Base-by-base conservation (phyloP, 2,329 filamentous ascomycete species). In the Ceratocystis ficicola region DNA sequence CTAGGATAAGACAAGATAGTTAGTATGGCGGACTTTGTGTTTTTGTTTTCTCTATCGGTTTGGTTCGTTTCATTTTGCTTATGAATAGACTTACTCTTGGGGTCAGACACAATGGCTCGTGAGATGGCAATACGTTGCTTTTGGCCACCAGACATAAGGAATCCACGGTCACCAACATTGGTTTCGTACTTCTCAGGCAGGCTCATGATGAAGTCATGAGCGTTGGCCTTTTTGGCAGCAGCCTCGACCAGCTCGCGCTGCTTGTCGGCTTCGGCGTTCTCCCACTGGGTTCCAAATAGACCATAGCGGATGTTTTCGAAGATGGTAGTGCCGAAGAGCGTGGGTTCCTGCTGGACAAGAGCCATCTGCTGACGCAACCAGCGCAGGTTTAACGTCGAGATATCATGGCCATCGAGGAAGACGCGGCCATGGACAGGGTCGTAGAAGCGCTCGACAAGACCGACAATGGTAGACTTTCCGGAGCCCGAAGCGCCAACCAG, bases 111-210 rank as follows among this genome's bases (percentile, higher is more conserved):
- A 66, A 96, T 84, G 48, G 92, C 92, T 72, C 91, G 83, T 6
- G 93, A 91, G 75, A 97, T 96, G 12, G 93, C 92, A 72, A 97
- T 95, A 71, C 94, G 89, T 76, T 97, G 94, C 75, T 96, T 96
- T 76, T 99, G 94, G 44, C 94, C 94, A 74, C 94, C 94, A 65
- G 90, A 95, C 7, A 99, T 81, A 64, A 96, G 77, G 73, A 96
- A 95, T 8, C 94, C 94, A 69, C 92, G 87, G 75, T 97, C 91
- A 66, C 94, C 94, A n/a, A 97, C 93, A 70, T 95, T 86, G 0
- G 94, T 97, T 70, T 96, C 84, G 71, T 97, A 97, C 1, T 89
- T 88, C 70, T 97, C 88, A 0, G 94, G 91, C 1, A 97, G 81
- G 12, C 81, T 76, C 5, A 79, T 83, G 70, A 99, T 87, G 73